Percentiles rank a stretch among this genome's conserved stretches.
phyloP scores from a whole-genome alignment of 2,329 filamentous ascomycete species.

The Hypocrella siamensis region DNA sequence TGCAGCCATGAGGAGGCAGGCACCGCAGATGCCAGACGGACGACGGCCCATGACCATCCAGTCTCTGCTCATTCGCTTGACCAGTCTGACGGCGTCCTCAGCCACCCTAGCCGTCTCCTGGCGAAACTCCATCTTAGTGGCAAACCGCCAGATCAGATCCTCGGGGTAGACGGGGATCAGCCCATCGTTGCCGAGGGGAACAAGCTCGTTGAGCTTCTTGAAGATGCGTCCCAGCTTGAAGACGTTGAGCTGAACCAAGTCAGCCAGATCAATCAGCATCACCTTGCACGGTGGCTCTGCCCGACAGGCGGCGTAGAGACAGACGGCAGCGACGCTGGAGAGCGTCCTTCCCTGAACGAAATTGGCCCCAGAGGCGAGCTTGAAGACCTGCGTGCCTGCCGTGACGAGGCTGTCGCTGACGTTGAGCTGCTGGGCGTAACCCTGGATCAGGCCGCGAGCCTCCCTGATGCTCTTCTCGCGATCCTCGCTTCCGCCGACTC shows the following conservation, averaged over 20 bases:
- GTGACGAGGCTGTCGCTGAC: slow-evolving; percentile 48
- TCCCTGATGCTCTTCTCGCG: slow-evolving; percentile 45
- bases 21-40: slow-evolving; percentile 85
- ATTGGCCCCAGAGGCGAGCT: slow-evolving; percentile 56
- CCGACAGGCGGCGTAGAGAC: slow-evolving; percentile 78
- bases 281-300: slow-evolving; percentile 64
- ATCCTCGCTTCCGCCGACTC: slow-evolving; percentile 41
- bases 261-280: slow-evolving; percentile 92
- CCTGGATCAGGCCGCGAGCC: slow-evolving; percentile 41
- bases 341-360: slow-evolving; percentile 79
- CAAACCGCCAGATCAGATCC: slow-evolving; percentile 82
- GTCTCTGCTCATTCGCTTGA: slow-evolving; percentile 86
- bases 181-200: slow-evolving; percentile 51
- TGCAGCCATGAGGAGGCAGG: slow-evolving; percentile 84
- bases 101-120: slow-evolving; percentile 70
- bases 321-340: slow-evolving; percentile 75
- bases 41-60: slow-evolving; percentile 95
- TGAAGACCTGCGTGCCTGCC: slow-evolving; percentile 57
- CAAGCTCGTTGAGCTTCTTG: slow-evolving; percentile 61
- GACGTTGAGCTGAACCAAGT: slow-evolving; percentile 70
- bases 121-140: slow-evolving; percentile 81
- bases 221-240: slow-evolving; percentile 85
- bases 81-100: slow-evolving; percentile 71
- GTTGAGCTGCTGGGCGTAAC: slow-evolving; percentile 43
- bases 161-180: slow-evolving; percentile 65